Evolutionary conservation across 352 stramenopile species (phyloP).

Genomic region (Globisporangium nagaii): DNA sequence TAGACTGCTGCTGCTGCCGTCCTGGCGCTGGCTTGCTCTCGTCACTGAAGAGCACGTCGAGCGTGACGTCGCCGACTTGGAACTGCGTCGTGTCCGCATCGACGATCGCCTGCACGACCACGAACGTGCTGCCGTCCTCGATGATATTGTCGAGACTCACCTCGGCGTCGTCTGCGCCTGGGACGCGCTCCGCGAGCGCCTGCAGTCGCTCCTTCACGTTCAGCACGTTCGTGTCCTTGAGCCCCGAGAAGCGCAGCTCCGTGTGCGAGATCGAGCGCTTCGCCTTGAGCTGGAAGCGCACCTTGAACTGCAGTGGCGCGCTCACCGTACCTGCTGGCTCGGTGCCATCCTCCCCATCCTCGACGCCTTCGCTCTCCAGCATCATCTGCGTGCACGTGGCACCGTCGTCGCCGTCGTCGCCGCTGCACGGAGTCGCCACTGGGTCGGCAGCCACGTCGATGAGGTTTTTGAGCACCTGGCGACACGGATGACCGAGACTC

Average conservation of each 20-base stretch:
- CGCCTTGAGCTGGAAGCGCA: constrained; percentile 49
- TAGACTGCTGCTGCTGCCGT: neutral
- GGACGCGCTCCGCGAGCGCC: constrained; percentile 25
- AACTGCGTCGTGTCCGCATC: constrained; percentile 32
- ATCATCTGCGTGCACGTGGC: constrained; percentile 32
- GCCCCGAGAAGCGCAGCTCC: constrained; percentile 50
- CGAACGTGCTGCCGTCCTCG: constrained; percentile 56
- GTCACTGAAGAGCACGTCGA: constrained; percentile 52
- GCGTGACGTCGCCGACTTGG: constrained; percentile 34
- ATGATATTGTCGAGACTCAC: constrained; percentile 61
- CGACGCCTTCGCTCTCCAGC: constrained; percentile 32
- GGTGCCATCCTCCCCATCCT: constrained; percentile 1
- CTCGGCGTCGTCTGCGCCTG: constrained; percentile 29
- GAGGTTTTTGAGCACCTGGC: constrained; percentile 40
- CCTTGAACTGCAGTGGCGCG: constrained; percentile 38
- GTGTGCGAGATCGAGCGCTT: constrained; percentile 16
- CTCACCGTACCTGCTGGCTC: neutral
- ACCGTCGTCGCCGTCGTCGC: constrained; percentile 1
- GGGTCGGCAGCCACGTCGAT: constrained; percentile 45
- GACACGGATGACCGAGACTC: constrained; percentile 38
- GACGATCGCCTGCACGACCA: constrained; percentile 69
- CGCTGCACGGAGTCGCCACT: constrained; percentile 9
- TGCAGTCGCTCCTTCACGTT: constrained; percentile 73
- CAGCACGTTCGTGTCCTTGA: constrained; percentile 56
- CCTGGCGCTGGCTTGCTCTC: constrained; percentile 27